Evolutionary conservation across 345 rosid genomes (phyloP).

Genomic region (Euphorbia pulcherrima): DNA sequence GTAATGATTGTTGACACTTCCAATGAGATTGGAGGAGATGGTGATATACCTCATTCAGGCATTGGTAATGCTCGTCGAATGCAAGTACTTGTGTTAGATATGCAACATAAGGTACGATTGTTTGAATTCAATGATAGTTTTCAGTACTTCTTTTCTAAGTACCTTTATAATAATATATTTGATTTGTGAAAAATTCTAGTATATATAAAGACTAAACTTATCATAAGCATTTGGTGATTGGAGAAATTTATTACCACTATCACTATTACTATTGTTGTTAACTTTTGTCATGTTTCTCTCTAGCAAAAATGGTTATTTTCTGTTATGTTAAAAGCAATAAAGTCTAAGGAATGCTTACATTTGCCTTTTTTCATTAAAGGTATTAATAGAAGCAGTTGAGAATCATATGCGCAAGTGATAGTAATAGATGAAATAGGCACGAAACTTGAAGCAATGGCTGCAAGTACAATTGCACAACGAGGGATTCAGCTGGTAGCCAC

Average conservation of each 20-base stretch:
- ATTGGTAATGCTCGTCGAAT: constrained; percentile 89
- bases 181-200: background rate
- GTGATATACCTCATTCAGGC: constrained; percentile 93
- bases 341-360: background rate
- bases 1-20: constrained; percentile 95
- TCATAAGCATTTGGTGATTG: background rate
- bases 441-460: constrained; percentile 93
- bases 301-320: background rate
- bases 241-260: background rate
- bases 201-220: background rate
- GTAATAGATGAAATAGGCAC: constrained; percentile 96
- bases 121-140: constrained; percentile 1
- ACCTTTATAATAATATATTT: background rate
- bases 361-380: constrained; percentile 40
- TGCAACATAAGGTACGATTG: constrained; percentile 72
- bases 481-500: constrained; percentile 95
- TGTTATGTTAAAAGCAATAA: background rate
- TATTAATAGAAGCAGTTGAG: constrained; percentile 83
- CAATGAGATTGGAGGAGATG: constrained; percentile 97
- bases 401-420: constrained; percentile 94
- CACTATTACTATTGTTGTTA: too few relatives aligned
- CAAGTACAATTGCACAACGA: constrained; percentile 90
- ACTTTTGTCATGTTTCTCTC: too few relatives aligned
- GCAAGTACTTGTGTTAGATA: constrained; percentile 85
- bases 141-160: background rate